Conservation (phyloP, 148 eudicot genomes). For the Rhododendron vialii region DNA sequence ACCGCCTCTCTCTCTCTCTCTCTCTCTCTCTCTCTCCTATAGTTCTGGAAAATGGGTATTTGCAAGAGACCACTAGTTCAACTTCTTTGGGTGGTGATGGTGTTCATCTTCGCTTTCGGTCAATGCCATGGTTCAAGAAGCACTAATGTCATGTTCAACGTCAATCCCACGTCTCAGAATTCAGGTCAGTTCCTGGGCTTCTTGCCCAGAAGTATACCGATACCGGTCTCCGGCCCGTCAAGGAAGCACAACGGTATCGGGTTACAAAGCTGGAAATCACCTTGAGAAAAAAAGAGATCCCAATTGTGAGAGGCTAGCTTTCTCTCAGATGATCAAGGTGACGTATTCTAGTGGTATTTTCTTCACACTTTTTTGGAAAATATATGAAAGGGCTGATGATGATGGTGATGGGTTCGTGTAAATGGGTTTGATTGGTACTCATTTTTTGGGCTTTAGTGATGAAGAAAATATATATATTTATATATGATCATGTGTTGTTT, state of each 20-base stretch:
- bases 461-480: neutral
- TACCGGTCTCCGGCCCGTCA: constrained; percentile 70
- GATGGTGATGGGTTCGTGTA: neutral
- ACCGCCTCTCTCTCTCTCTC: neutral
- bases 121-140: constrained; percentile 42
- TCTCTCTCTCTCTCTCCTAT: neutral
- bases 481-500: neutral
- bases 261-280: constrained; percentile 49
- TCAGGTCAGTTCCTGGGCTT: constrained; percentile 48
- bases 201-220: constrained; percentile 52
- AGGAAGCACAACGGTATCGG: constrained; percentile 77
- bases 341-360: neutral
- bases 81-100: constrained; percentile 19
- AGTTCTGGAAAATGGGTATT: constrained; percentile 12
- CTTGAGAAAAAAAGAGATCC: constrained; percentile 24
- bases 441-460: constrained; percentile 8
- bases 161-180: constrained; percentile 20
- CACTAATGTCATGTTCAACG: constrained; percentile 28
- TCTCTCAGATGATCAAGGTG: constrained; percentile 7
- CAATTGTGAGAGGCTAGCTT: neutral
- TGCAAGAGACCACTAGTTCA: constrained; percentile 8
- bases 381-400: neutral
- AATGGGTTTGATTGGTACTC: constrained; percentile 6
- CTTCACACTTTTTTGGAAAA: neutral
- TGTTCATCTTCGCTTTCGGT: constrained; percentile 26